Evolutionary conservation across 768 basidiomycete genomes (phyloP).

Genomic region (Termitomyces bulborhizus): DNA sequence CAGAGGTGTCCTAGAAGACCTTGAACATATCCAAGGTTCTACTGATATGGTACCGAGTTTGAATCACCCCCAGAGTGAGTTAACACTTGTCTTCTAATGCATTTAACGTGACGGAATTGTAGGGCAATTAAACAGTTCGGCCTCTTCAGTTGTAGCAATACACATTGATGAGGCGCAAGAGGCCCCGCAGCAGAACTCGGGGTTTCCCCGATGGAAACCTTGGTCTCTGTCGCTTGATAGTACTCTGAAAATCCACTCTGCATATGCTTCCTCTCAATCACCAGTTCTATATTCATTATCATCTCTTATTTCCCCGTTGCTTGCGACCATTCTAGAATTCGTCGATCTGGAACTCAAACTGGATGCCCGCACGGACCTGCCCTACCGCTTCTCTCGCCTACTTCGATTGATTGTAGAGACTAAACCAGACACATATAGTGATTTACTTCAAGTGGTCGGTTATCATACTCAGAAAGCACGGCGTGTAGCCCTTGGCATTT

Average conservation of each 20-base stretch:
- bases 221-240: conserved; percentile 18
- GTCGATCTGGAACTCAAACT: conserved; percentile 33
- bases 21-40: conserved; percentile 30
- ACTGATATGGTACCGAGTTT: conserved; percentile 2
- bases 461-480: conserved; percentile 55
- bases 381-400: conserved; percentile 47
- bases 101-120: not conserved
- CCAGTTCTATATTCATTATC: conserved; percentile 51
- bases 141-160: conserved; percentile 47
- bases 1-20: conserved; percentile 43
- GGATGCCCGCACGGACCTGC: conserved; percentile 26
- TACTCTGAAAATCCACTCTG: conserved; percentile 34
- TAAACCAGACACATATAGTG: conserved; percentile 66
- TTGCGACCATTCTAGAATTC: conserved; percentile 55
- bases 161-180: conserved; percentile 48
- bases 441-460: conserved; percentile 66
- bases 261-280: conserved; percentile 52
- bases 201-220: conserved; percentile 18
- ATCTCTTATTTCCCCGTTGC: conserved; percentile 56
- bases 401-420: conserved; percentile 44
- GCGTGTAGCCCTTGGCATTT: conserved; percentile 45
- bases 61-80: conserved; percentile 10
- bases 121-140: conserved; percentile 14
- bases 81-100: not conserved
- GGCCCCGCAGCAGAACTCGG: conserved; percentile 11